Percentiles rank a stretch among this genome's conserved stretches.
Conservation (phyloP, 495 filamentous ascomycete genomes). For the Tuber aestivum region DNA sequence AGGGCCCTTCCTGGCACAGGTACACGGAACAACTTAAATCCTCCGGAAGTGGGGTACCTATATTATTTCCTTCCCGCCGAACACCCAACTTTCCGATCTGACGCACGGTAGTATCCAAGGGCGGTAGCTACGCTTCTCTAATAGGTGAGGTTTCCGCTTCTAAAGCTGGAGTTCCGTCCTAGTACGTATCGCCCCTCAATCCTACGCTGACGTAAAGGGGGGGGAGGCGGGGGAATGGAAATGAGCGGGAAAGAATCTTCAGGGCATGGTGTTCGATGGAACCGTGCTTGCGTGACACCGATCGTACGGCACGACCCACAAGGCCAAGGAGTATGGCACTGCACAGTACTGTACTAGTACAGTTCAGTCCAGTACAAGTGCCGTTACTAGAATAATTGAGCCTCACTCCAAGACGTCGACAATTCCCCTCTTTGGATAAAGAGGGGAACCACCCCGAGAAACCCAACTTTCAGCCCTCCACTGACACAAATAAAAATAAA, state of each 20-base stretch:
- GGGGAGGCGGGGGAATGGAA: not conserved
- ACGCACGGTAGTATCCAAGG: not conserved
- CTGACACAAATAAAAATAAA: not conserved
- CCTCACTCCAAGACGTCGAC: not conserved
- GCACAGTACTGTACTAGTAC: not conserved
- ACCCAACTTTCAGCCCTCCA: not conserved
- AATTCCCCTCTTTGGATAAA: not conserved
- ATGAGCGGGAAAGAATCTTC: not conserved
- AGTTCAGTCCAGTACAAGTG: too few species aligned
- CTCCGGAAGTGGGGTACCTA: not conserved
- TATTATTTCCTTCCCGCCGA: not conserved
- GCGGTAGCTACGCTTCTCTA: not conserved
- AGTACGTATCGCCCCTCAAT: not conserved
- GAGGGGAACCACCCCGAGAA: not conserved
- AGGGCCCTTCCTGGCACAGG: not conserved
- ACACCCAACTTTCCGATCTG: not conserved
- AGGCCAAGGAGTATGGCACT: not conserved
- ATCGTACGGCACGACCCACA: not conserved
- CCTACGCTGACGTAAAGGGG: not conserved
- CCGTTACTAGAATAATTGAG: not conserved
- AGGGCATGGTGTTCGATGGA: not conserved
- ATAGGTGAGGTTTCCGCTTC: not conserved
- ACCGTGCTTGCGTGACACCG: not conserved
- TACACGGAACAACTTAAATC: not conserved
- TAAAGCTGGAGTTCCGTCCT: not conserved